Base-by-base conservation (phyloP, 306 rosid species). In the Leucaena leucocephala region DNA sequence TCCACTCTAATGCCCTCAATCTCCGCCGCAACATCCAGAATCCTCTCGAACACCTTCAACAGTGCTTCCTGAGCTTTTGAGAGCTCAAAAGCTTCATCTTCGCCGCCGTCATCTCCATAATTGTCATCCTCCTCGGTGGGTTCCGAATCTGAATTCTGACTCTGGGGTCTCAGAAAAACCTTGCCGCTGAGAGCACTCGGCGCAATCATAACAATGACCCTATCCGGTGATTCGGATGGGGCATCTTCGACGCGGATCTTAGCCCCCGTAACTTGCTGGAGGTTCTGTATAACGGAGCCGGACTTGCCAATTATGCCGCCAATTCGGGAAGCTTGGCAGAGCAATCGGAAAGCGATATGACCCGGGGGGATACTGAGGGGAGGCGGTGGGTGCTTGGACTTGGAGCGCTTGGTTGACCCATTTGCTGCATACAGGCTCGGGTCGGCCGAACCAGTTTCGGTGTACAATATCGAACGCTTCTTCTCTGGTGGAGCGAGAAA, bases 291-390 rank as follows among this genome's bases (percentile, higher is more conserved):
- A 19, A 91, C 86, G 52, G 65, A 14, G 16, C 99, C 99, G 42
- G 94, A 88, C 89, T 90, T 93, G 6, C 99, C 99, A 49, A 96
- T 96, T 3, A 96, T 91, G 19, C 99, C 99, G 40, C 99, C 99
- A 59, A 93, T 88, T 71, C 99, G 89, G 1, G 99, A 86, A 33
- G 93, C 82, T 81, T 96, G 88, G 84, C 98, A 96, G 80, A 96
- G 94, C 77, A 96, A 83, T 54, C 99, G 96, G 85, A 96, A 93
- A 12, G 96, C 82, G 8, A 77, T 85, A 78, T 96, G 97, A 34
- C 94, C 99, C 0, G 89, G 77, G 5, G 97, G 93, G 0, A 87
- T 80, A 43, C 68, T 9, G 38, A 92, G 85, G 0, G 94, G 90
- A 21, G 78, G 83, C 3, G 79, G 89, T 6, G 78, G 89, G 58